Evolutionary conservation across 768 basidiomycete species (phyloP).

Genomic region (Pleurotus cornucopiae): DNA sequence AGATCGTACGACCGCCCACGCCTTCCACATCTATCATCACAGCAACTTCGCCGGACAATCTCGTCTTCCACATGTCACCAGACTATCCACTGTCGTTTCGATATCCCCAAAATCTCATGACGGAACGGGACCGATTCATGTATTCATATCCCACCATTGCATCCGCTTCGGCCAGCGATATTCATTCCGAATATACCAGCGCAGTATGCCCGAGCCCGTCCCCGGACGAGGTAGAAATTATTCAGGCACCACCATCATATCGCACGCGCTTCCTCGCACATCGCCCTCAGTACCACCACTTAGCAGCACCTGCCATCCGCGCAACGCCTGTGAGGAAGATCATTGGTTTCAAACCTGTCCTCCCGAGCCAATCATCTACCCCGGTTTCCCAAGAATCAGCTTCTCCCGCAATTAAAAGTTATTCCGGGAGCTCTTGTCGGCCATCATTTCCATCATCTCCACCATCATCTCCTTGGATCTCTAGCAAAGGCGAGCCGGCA

Average conservation of each 20-base stretch:
- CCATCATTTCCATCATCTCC: conserved; percentile 32
- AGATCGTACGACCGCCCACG: conserved; percentile 21
- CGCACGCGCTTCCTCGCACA: neutral
- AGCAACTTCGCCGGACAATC: conserved; percentile 41
- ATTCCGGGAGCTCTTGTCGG: conserved; percentile 25
- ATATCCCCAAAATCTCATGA: conserved; percentile 15
- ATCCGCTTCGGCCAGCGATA: conserved; percentile 5
- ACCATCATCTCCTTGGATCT: conserved; percentile 32
- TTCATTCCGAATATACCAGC: conserved; percentile 10
- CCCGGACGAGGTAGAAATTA: conserved; percentile 1
- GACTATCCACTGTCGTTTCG: conserved; percentile 14
- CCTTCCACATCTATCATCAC: conserved; percentile 47
- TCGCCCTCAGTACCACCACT: neutral
- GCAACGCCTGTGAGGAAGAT: conserved; percentile 15
- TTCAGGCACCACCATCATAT: neutral
- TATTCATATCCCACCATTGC: conserved; percentile 33
- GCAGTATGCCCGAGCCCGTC: conserved; percentile 8
- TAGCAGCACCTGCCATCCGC: conserved; percentile 12
- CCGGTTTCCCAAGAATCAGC: conserved; percentile 3
- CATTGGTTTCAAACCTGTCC: conserved; percentile 16
- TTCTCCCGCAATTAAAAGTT: conserved; percentile 7
- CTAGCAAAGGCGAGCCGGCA: conserved; percentile 24
- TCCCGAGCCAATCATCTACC: conserved; percentile 10
- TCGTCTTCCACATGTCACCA: conserved; percentile 9
- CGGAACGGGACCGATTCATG: conserved; percentile 31